Conservation (phyloP, 495 filamentous ascomycete genomes). For the Poronia punctata region DNA sequence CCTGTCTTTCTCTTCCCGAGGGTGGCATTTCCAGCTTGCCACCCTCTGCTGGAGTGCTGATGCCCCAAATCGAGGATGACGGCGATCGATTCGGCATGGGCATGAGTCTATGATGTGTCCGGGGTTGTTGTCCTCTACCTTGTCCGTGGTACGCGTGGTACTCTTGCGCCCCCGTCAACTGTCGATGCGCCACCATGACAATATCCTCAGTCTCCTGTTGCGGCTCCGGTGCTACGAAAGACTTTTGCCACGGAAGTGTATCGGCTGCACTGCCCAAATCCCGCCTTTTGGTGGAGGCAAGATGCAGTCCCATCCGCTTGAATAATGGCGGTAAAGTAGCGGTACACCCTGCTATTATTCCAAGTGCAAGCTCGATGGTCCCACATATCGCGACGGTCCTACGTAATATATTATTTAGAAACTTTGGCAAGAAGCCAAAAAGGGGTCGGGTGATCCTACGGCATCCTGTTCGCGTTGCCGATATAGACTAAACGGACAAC, state of each 20-base stretch:
- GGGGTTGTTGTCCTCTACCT: neutral
- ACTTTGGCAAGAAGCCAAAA: neutral
- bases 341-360: constrained; percentile 35
- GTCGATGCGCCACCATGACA: constrained; percentile 9
- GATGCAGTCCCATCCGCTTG: constrained; percentile 3
- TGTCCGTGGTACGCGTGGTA: neutral
- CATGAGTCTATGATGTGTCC: neutral
- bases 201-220: constrained; percentile 1
- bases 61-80: constrained; percentile 5
- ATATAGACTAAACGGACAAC: constrained; percentile 35
- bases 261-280: neutral
- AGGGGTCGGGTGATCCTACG: constrained; percentile 9
- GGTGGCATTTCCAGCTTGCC: neutral
- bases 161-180: neutral
- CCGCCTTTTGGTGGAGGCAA: neutral
- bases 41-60: neutral
- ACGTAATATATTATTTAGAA: neutral
- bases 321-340: constrained; percentile 39
- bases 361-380: constrained; percentile 33
- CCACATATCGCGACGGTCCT: constrained; percentile 31
- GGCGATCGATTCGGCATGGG: constrained; percentile 1
- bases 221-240: neutral
- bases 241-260: constrained; percentile 8
- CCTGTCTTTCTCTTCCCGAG: constrained; percentile 1
- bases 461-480: constrained; percentile 19